Conservation (phyloP, 169 alveolate species). For the Theileria orientalis region DNA sequence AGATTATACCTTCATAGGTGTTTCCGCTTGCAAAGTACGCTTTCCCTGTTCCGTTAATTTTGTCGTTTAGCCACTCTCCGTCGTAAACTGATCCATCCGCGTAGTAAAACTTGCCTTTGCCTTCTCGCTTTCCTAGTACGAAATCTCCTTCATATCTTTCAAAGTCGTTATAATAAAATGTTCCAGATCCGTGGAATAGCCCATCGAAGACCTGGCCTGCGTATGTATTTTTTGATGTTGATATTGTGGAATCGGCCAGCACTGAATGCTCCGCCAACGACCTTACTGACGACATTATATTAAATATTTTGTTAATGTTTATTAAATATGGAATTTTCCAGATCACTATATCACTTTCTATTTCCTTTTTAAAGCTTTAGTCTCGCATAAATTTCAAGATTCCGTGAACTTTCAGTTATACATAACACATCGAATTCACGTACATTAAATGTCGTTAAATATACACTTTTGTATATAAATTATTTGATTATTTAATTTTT, state of each 20-base stretch:
- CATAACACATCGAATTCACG: no score
- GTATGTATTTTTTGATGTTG: constrained; percentile 77
- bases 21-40: constrained; percentile 89
- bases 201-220: constrained; percentile 91
- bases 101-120: constrained; percentile 88
- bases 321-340: no score
- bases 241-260: constrained; percentile 23
- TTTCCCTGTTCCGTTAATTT: constrained; percentile 90
- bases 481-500: no score
- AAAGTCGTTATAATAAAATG: constrained; percentile 82
- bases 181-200: constrained; percentile 88
- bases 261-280: constrained; percentile 9
- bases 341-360: no score
- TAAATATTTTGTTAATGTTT: not conserved
- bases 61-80: constrained; percentile 94
- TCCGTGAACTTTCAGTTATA: no score
- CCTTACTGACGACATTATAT: constrained; percentile 10
- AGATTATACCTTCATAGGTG: constrained; percentile 71
- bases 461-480: no score
- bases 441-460: no score
- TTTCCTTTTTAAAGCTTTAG: no score
- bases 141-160: constrained; percentile 95
- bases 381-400: no score
- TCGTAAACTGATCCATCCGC: constrained; percentile 93
- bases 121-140: constrained; percentile 92